These are phyloP conservation scores for Exophiala oligosperma DNA, from an alignment of 2,329 filamentous ascomycete species.

Conservation along the genomic window DNA sequence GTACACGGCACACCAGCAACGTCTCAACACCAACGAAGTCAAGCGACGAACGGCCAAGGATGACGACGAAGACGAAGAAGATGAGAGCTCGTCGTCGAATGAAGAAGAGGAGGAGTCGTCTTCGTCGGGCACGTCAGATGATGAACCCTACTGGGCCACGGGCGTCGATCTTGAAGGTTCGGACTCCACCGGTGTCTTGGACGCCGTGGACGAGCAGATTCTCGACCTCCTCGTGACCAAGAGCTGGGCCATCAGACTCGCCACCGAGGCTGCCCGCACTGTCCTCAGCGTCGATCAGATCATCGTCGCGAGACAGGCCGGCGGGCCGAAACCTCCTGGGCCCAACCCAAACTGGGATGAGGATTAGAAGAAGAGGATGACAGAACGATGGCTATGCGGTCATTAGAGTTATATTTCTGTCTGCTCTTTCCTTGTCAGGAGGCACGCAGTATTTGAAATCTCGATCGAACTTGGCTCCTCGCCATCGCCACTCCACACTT, in stretches of 20 bases:
- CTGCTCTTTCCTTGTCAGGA: no score
- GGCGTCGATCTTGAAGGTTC: conserved; percentile 94
- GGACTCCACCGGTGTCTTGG: conserved; percentile 75
- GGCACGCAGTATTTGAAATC: no score
- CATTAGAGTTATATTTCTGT: no score
- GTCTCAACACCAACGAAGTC: conserved; percentile 21
- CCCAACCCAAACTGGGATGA: conserved; percentile 82
- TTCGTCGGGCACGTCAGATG: conserved; percentile 43
- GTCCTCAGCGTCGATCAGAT: conserved; percentile 98
- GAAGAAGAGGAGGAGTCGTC: conserved; percentile 32
- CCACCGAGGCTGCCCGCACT: conserved; percentile 90
- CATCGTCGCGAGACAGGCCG: conserved; percentile 95
- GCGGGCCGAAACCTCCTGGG: conserved; percentile 93
- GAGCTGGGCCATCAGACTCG: conserved; percentile 95
- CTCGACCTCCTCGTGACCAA: conserved; percentile 90
- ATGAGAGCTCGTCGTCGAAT: conserved; percentile 7
- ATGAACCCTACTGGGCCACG: conserved; percentile 83
- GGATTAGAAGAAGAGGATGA: conserved; percentile 43
- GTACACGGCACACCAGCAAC: conserved; percentile 82
- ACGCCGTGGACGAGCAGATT: conserved; percentile 85
- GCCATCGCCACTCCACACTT: no score
- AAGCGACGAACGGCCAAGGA: conserved; percentile 23
- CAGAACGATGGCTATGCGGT: no score
- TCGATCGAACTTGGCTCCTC: no score
- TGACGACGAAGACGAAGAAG: conserved; percentile 26